Base-by-base conservation (phyloP, 2,329 filamentous ascomycete genomes). In the Fusarium irregulare region DNA sequence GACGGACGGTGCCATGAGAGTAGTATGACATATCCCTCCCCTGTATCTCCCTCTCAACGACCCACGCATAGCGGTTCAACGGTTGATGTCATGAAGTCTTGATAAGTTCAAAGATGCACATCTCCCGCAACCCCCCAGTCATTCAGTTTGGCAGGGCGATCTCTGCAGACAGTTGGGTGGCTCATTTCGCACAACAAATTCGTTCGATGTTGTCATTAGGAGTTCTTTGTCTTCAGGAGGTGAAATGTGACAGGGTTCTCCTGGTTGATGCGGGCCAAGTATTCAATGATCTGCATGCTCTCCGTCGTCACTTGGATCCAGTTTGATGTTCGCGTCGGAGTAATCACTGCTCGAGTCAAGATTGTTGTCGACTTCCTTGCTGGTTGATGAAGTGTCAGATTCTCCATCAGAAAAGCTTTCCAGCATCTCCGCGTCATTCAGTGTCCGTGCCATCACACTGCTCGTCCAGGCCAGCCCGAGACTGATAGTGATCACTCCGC, bases 251-350 rank as follows among this genome's bases (percentile, higher is more conserved):
- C 18, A 12, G 12, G 11, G 2, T 34, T 12, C 3, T 32, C 21
- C 20, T 61, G 46, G 3, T 44, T 25, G 2, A 44, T 21, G 4
- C 51, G n/a, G 2, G 1, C 2, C 7, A 57, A n/a, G 3, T 23
- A 4, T 2, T 51, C 32, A 6, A 53, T 45, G 1, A 49, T 25
- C 1, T 55, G 49, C 0, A 61, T 51, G 18, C 1, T 14, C 7
- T 25, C 37, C 4, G 9, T 11, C 16, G 32, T 3, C 16, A 34
- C 16, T 5, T 34, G 32, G 4, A 34, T 34, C 16, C 16, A 34
- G 32, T 1, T 11, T 0, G 0, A 34, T 34, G 5, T 18, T 2
- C 1, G 4, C 0, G 1, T 34, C 9, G 0, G 16, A 18, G 5
- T 2, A 34, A 34, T 34, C 8, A 9, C 16, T 18, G 9, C 16